These are phyloP conservation scores for Sparassis latifolia DNA, from an alignment of 1,284 basidiomycete genomes.

Conservation along the genomic window DNA sequence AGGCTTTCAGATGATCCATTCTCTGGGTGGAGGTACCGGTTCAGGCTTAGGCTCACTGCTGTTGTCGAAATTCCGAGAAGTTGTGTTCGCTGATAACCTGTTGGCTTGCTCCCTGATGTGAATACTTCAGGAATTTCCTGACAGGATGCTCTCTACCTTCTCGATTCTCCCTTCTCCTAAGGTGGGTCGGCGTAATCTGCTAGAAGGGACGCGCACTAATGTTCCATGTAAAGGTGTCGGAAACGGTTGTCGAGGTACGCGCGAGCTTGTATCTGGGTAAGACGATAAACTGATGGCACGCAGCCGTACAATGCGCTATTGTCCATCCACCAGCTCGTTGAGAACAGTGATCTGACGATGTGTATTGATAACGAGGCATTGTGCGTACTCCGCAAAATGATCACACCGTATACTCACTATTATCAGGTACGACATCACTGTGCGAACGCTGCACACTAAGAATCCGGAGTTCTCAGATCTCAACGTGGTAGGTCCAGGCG, in stretches of 20 bases:
- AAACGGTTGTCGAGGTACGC: constrained; percentile 85
- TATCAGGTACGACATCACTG: constrained; percentile 74
- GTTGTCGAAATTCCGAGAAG: constrained; percentile 81
- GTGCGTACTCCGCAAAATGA: constrained; percentile 31
- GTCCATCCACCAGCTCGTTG: constrained; percentile 87
- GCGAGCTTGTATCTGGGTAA: background rate
- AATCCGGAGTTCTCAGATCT: constrained; percentile 71
- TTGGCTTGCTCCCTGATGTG: constrained; percentile 25
- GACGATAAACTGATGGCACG: background rate
- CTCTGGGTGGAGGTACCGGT: constrained; percentile 91
- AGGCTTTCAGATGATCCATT: constrained; percentile 92
- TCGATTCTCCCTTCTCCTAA: constrained; percentile 90
- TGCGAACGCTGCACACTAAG: constrained; percentile 69
- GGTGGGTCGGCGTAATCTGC: constrained; percentile 31
- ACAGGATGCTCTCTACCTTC: constrained; percentile 92
- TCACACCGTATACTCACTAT: constrained; percentile 1
- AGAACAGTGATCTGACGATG: constrained; percentile 86
- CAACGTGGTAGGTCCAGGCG: constrained; percentile 54
- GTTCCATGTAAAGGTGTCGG: constrained; percentile 60
- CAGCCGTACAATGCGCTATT: constrained; percentile 89
- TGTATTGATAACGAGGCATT: constrained; percentile 94
- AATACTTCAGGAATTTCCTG: constrained; percentile 72
- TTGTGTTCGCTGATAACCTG: constrained; percentile 30
- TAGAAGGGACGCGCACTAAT: background rate
- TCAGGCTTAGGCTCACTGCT: constrained; percentile 82